Conservation (phyloP, 129 eudicot species). For the Saposhnikovia divaricata region DNA sequence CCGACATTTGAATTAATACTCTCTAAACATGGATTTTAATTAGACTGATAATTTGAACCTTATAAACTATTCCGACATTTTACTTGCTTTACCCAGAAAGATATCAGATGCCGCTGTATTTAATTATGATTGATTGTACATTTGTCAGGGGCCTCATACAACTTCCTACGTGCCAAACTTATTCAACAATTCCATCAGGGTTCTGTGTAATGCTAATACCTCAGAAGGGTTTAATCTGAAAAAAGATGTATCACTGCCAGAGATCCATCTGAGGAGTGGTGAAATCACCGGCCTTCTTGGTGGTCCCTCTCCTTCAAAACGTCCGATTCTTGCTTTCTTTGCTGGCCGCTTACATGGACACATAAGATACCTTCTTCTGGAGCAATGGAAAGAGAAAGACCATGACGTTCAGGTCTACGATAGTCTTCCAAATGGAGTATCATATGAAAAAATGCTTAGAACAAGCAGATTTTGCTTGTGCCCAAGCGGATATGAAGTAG, state of each 20-base stretch:
- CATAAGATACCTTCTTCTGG: neutral
- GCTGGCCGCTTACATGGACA: slow-evolving; percentile 23
- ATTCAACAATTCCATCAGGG: slow-evolving; percentile 33
- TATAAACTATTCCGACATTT: neutral
- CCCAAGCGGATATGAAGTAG: slow-evolving; percentile 31
- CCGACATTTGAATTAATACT: no score
- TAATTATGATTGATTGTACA: neutral
- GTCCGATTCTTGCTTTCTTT: slow-evolving; percentile 20
- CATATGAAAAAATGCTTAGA: slow-evolving; percentile 26
- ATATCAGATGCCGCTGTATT: neutral
- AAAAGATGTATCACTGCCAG: slow-evolving; percentile 21
- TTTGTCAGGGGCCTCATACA: slow-evolving; percentile 36
- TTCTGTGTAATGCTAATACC: slow-evolving; percentile 18
- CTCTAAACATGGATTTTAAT: no score
- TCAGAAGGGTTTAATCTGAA: slow-evolving; percentile 20
- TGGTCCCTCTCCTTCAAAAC: slow-evolving; percentile 14
- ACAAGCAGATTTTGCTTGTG: slow-evolving; percentile 38
- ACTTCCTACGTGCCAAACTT: slow-evolving; percentile 39
- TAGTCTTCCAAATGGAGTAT: slow-evolving; percentile 18
- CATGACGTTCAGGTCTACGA: neutral
- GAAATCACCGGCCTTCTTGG: slow-evolving; percentile 10
- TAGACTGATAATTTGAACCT: no score
- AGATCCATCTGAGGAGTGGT: slow-evolving; percentile 18
- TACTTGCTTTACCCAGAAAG: neutral
- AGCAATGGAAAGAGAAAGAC: slow-evolving; percentile 7